Evolutionary conservation across 495 filamentous ascomycete genomes (phyloP), one percentile per base, ranked within the genome.

Genomic region (Penicillium cinerascens): DNA sequence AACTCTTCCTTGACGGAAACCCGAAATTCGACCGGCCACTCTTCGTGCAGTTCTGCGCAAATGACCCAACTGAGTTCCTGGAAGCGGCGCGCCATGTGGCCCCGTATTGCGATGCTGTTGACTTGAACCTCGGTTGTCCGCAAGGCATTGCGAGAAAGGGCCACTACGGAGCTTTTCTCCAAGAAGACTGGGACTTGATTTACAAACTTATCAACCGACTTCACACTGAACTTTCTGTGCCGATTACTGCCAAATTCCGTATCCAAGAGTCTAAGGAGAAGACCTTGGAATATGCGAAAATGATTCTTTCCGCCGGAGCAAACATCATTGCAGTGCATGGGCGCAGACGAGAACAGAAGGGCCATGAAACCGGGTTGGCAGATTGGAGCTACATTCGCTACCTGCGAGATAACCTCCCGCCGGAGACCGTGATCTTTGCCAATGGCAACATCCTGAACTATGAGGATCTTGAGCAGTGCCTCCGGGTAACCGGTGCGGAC

Each of bases 61-160:
- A 99, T 65, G 77, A 88, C 38, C 89, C 93, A 0, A 76, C 87
- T 27, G 80, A 87, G 43, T 77, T 97, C 4, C 74, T 96, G 15
- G 72, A 77, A 33, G 91, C 92, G 2, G 92, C 92, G 3, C 75
- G 79, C 20, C 75, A 87, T 44, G 90, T 89, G 0, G 81, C 84
- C 3, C 87, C 88, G 0, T 87, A 88, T 71, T 96, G 91, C 65
- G 93, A 99, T 63, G 93, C 92, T 2, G 88, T 99, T 8, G 95
- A 99, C 66, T 73, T 99, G 56, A 99, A 99, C 65, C 79, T 99
- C 1, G 93, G 93, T n/a, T 99, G 93, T 73, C 93, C 93, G 2
- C 93, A 99, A 63, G 91, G 92, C 2, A 99, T 99, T 50, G 93
- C 93, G 27, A 80, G 79, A 58, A 88, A 84, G 60, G 93, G 93